A percentile compares a stretch with the other conserved stretches of the same genome.
phyloP scores from a whole-genome alignment of 129 eudicot species.

The Dittrichia graveolens region DNA sequence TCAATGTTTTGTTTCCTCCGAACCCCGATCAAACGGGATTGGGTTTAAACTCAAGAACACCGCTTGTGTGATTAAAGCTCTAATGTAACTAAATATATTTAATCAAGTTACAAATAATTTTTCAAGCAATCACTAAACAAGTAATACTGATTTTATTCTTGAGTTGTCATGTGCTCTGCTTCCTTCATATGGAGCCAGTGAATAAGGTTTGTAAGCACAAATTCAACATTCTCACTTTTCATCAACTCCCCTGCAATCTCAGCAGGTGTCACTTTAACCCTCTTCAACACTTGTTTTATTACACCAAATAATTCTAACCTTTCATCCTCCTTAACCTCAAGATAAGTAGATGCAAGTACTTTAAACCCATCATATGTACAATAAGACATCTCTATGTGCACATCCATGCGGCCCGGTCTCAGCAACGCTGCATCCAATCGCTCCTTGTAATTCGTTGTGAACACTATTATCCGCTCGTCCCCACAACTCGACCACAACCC shows the following conservation, averaged over 20 bases:
- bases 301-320: conserved; percentile 22
- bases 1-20: too few relatives aligned
- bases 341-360: conserved; percentile 47
- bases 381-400: conserved; percentile 60
- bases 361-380: conserved; percentile 52
- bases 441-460: conserved; percentile 58
- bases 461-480: conserved; percentile 54
- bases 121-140: not conserved
- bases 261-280: conserved; percentile 56
- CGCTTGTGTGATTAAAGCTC: too few relatives aligned
- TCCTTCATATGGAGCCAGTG: conserved; percentile 39
- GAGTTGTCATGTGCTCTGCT: not conserved
- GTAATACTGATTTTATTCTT: not conserved
- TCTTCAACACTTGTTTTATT: conserved; percentile 34
- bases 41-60: too few relatives aligned
- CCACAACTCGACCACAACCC: conserved; percentile 70
- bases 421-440: conserved; percentile 51
- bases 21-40: too few relatives aligned
- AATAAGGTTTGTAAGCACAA: conserved; percentile 32
- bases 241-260: conserved; percentile 61
- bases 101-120: too few relatives aligned
- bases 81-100: too few relatives aligned
- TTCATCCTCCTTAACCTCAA: conserved; percentile 41
- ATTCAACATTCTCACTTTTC: conserved; percentile 45
- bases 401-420: conserved; percentile 66